These are phyloP conservation scores for Speleostelium caveatum DNA, from an alignment of 78 protist genomes.

Conservation along the genomic window DNA sequence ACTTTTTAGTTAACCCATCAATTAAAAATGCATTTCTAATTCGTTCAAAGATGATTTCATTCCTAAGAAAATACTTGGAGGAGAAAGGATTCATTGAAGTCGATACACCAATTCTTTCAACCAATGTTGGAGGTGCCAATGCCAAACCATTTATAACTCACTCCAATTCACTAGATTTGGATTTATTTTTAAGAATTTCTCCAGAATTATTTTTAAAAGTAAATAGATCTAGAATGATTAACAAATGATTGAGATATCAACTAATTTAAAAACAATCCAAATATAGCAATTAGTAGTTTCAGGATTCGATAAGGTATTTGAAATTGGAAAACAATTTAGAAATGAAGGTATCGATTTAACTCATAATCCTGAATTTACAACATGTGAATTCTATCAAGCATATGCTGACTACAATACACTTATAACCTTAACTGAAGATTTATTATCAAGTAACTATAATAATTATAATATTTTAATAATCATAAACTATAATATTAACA, in stretches of 20 bases:
- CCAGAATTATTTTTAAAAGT: constrained; percentile 99
- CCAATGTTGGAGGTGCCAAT: constrained; percentile 98
- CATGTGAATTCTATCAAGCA: constrained; percentile 99
- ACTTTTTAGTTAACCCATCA: constrained; percentile 93
- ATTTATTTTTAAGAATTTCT: constrained; percentile 98
- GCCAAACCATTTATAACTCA: constrained; percentile 99
- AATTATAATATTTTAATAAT: neutral
- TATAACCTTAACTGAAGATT: constrained; percentile 96
- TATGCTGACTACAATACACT: constrained; percentile 99
- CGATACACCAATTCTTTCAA: constrained; percentile 98
- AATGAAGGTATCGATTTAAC: constrained; percentile 99
- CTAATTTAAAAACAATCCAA: neutral
- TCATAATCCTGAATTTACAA: constrained; percentile 99
- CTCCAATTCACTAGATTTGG: constrained; percentile 97
- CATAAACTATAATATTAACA: constrained; percentile 59
- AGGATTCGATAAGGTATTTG: constrained; percentile 99
- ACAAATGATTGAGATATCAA: too few species aligned
- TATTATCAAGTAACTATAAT: constrained; percentile 82
- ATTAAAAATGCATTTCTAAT: constrained; percentile 76
- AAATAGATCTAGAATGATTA: neutral
- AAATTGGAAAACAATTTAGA: constrained; percentile 99
- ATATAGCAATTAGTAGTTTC: constrained; percentile 94
- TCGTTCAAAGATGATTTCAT: constrained; percentile 85
- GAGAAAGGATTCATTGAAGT: constrained; percentile 77
- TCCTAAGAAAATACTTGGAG: constrained; percentile 84